Conservation (phyloP, 208 protist species). For the Phytomonas sp. region DNA sequence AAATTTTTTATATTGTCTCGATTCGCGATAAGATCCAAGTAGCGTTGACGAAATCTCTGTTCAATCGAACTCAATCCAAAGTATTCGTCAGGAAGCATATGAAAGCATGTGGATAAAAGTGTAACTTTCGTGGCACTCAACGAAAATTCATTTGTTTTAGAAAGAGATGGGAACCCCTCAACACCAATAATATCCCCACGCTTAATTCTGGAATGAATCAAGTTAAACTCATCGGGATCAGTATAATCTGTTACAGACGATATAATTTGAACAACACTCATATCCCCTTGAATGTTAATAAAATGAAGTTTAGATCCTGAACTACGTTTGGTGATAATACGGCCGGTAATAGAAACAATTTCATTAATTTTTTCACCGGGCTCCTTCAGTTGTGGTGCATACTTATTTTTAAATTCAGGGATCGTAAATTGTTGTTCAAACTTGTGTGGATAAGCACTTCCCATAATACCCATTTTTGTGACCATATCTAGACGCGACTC, state of each 20-base stretch:
- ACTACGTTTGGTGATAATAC: slow-evolving; percentile 73
- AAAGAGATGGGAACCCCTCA: slow-evolving; percentile 82
- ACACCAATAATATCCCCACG: slow-evolving; percentile 99
- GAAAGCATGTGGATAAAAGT: slow-evolving; percentile 96
- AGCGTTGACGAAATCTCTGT: slow-evolving; percentile 95
- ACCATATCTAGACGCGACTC: slow-evolving; percentile 85
- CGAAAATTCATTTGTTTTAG: slow-evolving; percentile 87
- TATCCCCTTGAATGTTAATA: slow-evolving; percentile 92
- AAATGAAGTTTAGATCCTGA: slow-evolving; percentile 95
- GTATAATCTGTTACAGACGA: slow-evolving; percentile 54
- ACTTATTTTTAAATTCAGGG: slow-evolving; percentile 84
- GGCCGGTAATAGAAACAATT: slow-evolving; percentile 82
- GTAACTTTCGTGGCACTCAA: slow-evolving; percentile 79
- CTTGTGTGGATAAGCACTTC: slow-evolving; percentile 97
- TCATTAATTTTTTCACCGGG: slow-evolving; percentile 42
- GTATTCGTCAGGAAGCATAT: slow-evolving; percentile 96
- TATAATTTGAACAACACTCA: slow-evolving; percentile 93
- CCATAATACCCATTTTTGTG: slow-evolving; percentile 71
- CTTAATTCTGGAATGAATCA: slow-evolving; percentile 84
- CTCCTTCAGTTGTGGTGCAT: slow-evolving; percentile 37
- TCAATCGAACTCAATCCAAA: slow-evolving; percentile 93
- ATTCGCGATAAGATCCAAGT: slow-evolving; percentile 99
- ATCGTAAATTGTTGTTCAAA: slow-evolving; percentile 86
- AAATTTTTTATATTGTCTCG: slow-evolving; percentile 92
- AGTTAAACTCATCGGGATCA: slow-evolving; percentile 63